These are phyloP conservation scores for Umbelopsis vinacea DNA, from an alignment of 192 early-diverging fungal species.

Conservation along the genomic window DNA sequence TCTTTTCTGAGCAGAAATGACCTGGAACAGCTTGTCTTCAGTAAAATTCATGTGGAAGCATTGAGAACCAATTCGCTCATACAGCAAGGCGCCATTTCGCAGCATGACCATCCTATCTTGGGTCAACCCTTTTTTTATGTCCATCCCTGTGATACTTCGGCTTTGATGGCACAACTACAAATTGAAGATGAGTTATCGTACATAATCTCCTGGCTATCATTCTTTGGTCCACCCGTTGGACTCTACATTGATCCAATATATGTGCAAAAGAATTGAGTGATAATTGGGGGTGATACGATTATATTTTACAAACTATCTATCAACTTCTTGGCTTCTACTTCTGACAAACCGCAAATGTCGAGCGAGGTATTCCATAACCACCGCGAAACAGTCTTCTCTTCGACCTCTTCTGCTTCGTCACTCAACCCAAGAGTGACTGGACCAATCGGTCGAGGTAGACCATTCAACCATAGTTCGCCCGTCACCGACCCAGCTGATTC, in stretches of 20 bases:
- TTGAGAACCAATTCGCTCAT: slow-evolving; percentile 25
- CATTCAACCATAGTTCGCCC: neutral
- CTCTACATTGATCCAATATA: neutral
- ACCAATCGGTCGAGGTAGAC: neutral
- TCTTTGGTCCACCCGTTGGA: slow-evolving; percentile 27
- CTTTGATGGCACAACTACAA: slow-evolving; percentile 43
- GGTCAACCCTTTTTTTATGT: slow-evolving; percentile 60
- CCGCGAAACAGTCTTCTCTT: neutral
- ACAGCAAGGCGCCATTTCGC: slow-evolving; percentile 22
- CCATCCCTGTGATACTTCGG: slow-evolving; percentile 68
- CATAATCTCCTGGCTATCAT: slow-evolving; percentile 30
- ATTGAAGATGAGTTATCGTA: neutral
- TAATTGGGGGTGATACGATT: neutral
- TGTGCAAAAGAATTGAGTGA: too few species aligned
- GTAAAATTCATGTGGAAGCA: slow-evolving; percentile 33
- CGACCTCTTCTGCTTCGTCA: neutral
- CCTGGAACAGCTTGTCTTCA: slow-evolving; percentile 46
- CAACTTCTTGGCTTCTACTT: neutral
- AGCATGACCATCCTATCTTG: slow-evolving; percentile 61
- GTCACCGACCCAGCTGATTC: neutral
- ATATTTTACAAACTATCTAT: neutral
- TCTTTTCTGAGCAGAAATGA: slow-evolving; percentile 43
- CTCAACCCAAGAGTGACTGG: neutral
- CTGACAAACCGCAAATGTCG: neutral
- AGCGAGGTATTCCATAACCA: neutral